A percentile compares a stretch with the other conserved stretches of the same genome.
Conservation (phyloP, 2,329 filamentous ascomycete genomes). For the Lachnellula hyalina region DNA sequence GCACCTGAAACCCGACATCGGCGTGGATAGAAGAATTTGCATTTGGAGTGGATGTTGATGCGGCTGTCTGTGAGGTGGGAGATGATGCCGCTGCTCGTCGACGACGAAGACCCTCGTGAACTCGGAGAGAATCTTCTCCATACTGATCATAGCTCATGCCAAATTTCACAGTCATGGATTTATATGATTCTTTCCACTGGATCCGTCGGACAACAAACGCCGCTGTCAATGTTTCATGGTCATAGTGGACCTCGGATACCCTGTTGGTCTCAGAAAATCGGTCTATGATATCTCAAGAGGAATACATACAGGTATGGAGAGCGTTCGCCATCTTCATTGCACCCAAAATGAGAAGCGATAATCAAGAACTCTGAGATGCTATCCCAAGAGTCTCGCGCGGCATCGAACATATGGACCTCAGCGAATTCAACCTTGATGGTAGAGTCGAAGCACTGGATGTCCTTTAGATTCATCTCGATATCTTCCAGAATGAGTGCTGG, state of each 20-base stretch:
- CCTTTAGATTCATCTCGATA: constrained; percentile 9
- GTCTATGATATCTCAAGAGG: background rate
- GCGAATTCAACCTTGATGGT: constrained; percentile 6
- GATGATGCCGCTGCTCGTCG: background rate
- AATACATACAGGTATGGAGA: constrained; percentile 5
- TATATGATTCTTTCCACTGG: constrained; percentile 13
- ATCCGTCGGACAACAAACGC: constrained; percentile 5
- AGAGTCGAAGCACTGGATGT: constrained; percentile 10
- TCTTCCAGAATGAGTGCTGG: constrained; percentile 17
- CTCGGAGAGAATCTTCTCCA: constrained; percentile 6
- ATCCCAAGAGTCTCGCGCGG: constrained; percentile 7
- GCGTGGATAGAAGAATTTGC: background rate
- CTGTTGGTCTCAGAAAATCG: background rate
- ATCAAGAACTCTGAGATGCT: constrained; percentile 5
- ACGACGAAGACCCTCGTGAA: constrained; percentile 7
- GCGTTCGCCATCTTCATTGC: constrained; percentile 10
- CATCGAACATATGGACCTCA: background rate
- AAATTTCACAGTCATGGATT: constrained; percentile 16
- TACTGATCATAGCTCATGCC: constrained; percentile 8
- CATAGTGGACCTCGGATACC: constrained; percentile 9
- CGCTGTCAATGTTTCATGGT: background rate
- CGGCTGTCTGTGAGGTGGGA: background rate
- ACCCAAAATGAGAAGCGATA: constrained; percentile 9
- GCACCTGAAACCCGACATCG: background rate
- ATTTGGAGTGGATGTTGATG: background rate